phyloP scores from a whole-genome alignment of 192 early-diverging fungal genomes.

The Coemansia asiatica region DNA sequence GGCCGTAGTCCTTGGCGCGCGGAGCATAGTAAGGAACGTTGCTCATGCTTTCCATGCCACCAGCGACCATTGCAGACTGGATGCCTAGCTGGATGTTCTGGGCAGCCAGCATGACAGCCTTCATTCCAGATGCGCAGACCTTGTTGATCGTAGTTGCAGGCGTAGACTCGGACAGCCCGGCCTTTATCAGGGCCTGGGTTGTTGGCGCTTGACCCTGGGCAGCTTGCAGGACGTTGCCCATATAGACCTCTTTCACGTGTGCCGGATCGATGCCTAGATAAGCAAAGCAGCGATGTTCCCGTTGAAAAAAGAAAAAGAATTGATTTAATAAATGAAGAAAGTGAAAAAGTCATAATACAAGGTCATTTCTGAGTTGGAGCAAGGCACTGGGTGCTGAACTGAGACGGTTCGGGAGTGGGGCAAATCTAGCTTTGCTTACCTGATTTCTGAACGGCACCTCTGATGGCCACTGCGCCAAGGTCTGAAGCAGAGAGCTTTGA shows the following conservation, averaged over 20 bases:
- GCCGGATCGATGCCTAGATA: conserved; percentile 66
- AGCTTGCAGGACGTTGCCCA: conserved; percentile 93
- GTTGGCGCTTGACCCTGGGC: conserved; percentile 89
- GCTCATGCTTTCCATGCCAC: conserved; percentile 97
- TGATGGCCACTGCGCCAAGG: conserved; percentile 83
- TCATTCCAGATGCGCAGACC: conserved; percentile 98
- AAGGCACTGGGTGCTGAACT: too few relatives aligned
- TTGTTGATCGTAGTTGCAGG: conserved; percentile 98
- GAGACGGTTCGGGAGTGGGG: too few relatives aligned
- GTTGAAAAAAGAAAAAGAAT: too few relatives aligned
- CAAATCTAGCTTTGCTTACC: conserved; percentile 57
- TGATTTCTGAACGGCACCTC: conserved; percentile 79
- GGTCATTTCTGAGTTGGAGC: too few relatives aligned
- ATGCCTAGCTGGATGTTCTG: conserved; percentile 79
- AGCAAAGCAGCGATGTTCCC: background rate
- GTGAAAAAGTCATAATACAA: too few relatives aligned
- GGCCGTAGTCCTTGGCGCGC: conserved; percentile 72
- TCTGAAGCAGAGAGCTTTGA: conserved; percentile 79
- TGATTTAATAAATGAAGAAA: too few relatives aligned
- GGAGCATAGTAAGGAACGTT: conserved; percentile 78
- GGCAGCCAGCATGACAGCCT: conserved; percentile 89
- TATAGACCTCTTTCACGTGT: conserved; percentile 90
- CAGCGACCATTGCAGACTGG: conserved; percentile 82
- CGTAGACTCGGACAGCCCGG: conserved; percentile 72
- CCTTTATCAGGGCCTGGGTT: conserved; percentile 84